These are phyloP conservation scores for Rhodotorula sp. DNA, from an alignment of 1,284 basidiomycete species.

Conservation along the genomic window DNA sequence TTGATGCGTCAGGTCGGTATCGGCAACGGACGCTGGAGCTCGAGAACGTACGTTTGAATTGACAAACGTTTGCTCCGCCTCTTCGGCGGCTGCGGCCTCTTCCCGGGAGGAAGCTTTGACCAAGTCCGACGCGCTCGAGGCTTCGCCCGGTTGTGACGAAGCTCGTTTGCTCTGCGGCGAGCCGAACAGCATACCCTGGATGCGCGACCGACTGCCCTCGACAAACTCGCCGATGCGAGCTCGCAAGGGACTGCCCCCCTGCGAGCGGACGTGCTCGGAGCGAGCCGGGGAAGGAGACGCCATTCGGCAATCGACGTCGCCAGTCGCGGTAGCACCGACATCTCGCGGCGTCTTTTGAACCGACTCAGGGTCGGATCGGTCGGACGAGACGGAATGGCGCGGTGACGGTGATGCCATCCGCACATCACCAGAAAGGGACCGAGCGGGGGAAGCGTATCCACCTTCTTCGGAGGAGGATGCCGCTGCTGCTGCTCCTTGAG, in stretches of 20 bases:
- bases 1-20: background rate
- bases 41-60: background rate
- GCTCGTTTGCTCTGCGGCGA: background rate
- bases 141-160: background rate
- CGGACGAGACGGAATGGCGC: too few species aligned
- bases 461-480: too few species aligned
- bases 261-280: background rate
- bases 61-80: conserved; percentile 9
- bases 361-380: too few species aligned
- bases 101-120: background rate
- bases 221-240: conserved; percentile 13
- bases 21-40: background rate
- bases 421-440: too few species aligned
- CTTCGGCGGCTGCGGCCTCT: conserved; percentile 1
- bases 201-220: conserved; percentile 8
- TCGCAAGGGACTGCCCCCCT: background rate
- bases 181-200: conserved; percentile 20
- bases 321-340: too few species aligned
- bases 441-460: too few species aligned
- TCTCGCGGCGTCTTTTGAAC: too few species aligned
- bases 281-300: background rate
- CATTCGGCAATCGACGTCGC: conserved; percentile 16
- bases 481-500: too few species aligned
- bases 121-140: too few species aligned
- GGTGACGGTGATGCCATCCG: too few species aligned